Evolutionary conservation across 2,329 filamentous ascomycete genomes (phyloP).

Genomic region (Coccinonectria pachysandricola): DNA sequence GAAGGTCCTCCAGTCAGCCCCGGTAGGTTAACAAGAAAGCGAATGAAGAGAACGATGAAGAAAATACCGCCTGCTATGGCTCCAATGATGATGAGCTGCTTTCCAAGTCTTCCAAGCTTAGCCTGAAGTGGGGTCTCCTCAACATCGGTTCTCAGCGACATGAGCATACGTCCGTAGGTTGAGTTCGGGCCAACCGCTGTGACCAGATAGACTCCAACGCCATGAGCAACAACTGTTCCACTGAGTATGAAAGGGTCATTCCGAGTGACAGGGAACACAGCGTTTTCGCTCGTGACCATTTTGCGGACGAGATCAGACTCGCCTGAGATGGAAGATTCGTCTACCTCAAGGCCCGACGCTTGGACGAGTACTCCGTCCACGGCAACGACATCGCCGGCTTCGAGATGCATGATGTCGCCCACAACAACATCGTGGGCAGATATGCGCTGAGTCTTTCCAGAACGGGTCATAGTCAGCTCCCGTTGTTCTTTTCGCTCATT

Average conservation of each 20-base stretch:
- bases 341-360: slow-evolving; percentile 44
- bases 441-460: slow-evolving; percentile 58
- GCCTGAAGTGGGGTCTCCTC: slow-evolving; percentile 70
- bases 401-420: slow-evolving; percentile 62
- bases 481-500: slow-evolving; percentile 73
- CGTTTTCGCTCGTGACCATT: slow-evolving; percentile 45
- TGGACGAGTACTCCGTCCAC: slow-evolving; percentile 60
- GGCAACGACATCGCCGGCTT: slow-evolving; percentile 62
- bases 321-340: slow-evolving; percentile 67
- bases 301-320: slow-evolving; percentile 68
- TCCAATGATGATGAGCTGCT: slow-evolving; percentile 51
- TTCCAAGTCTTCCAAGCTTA: slow-evolving; percentile 66
- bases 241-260: slow-evolving; percentile 74
- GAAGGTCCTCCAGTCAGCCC: slow-evolving; percentile 30
- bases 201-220: slow-evolving; percentile 65
- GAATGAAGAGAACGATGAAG: slow-evolving; percentile 31
- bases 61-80: slow-evolving; percentile 30
- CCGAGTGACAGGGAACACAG: slow-evolving; percentile 37
- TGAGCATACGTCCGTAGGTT: slow-evolving; percentile 66
- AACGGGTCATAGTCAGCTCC: slow-evolving; percentile 64
- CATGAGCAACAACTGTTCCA: slow-evolving; percentile 66
- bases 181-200: slow-evolving; percentile 66
- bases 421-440: slow-evolving; percentile 62
- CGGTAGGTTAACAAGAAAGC: slow-evolving; percentile 24
- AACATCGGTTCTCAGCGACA: slow-evolving; percentile 66